Evolutionary conservation across 768 basidiomycete species (phyloP).

Genomic region (Kwoniella newhampshirensis): DNA sequence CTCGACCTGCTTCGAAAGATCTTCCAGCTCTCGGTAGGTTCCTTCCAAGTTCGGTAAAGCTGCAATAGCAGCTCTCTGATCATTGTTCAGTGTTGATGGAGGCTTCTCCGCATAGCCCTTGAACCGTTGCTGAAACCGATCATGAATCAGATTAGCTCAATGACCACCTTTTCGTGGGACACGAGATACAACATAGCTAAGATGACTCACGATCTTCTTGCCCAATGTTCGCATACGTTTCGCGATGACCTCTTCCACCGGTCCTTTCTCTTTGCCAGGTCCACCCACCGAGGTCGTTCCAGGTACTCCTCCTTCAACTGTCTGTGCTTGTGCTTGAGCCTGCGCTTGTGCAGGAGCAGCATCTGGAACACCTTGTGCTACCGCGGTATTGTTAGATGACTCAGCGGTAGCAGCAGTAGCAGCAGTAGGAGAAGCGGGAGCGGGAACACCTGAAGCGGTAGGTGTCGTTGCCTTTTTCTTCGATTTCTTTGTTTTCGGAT

Average conservation of each 20-base stretch:
- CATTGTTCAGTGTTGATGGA: conserved; percentile 75
- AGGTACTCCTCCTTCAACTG: neutral
- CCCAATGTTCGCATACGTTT: conserved; percentile 73
- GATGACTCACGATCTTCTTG: conserved; percentile 83
- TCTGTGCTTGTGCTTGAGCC: neutral
- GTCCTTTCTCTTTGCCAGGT: conserved; percentile 52
- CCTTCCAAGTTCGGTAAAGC: conserved; percentile 75
- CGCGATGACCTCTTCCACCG: conserved; percentile 72
- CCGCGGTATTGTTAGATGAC: neutral
- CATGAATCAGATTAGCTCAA: conserved; percentile 64
- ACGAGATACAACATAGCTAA: conserved; percentile 56
- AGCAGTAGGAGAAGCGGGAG: too few relatives aligned
- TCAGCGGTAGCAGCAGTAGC: conserved; percentile 1
- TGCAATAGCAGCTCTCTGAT: conserved; percentile 73
- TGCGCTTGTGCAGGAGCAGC: conserved; percentile 2
- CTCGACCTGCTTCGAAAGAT: conserved; percentile 81
- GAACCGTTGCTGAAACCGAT: conserved; percentile 69
- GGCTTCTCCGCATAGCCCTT: conserved; percentile 68
- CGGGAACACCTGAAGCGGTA: too few relatives aligned
- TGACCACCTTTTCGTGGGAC: neutral
- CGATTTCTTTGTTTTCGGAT: conserved; percentile 23
- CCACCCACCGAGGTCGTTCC: neutral
- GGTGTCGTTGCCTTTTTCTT: conserved; percentile 30
- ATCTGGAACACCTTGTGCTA: neutral
- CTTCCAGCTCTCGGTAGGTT: conserved; percentile 74